phyloP scores from a whole-genome alignment of 495 filamentous ascomycete genomes.

The Penicillium cosmopolitanum region DNA sequence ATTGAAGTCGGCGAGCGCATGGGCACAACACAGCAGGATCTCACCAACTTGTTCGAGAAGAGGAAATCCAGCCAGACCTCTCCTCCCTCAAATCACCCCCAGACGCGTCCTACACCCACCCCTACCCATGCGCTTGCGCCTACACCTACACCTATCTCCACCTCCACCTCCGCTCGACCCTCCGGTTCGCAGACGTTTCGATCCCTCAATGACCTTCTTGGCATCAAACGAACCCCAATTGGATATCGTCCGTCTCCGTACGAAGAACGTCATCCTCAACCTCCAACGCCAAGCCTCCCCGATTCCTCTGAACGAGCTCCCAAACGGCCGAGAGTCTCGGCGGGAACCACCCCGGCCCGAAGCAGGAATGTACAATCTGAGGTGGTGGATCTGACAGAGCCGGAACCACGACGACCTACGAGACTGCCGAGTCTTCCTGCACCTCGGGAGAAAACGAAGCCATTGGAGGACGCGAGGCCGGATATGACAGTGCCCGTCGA shows the following conservation, averaged over 20 bases:
- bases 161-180: conserved; percentile 18
- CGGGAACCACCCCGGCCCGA: conserved; percentile 9
- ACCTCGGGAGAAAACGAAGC: conserved; percentile 2
- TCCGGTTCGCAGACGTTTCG: conserved; percentile 42
- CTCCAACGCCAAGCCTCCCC: conserved; percentile 9
- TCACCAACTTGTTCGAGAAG: conserved; percentile 73
- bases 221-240: conserved; percentile 54
- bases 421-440: conserved; percentile 4
- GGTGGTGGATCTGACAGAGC: conserved; percentile 30
- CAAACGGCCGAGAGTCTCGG: conserved; percentile 51
- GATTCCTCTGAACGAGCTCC: conserved; percentile 37
- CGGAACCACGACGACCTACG: conserved; percentile 6
- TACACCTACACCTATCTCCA: neutral
- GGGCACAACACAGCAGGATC: conserved; percentile 73
- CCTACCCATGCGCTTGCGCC: conserved; percentile 4
- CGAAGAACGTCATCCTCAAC: conserved; percentile 42
- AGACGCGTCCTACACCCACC: conserved; percentile 23
- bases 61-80: conserved; percentile 39
- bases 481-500: neutral
- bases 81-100: conserved; percentile 21
- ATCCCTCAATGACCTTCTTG: conserved; percentile 61
- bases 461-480: neutral
- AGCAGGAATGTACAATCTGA: conserved; percentile 11
- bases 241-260: conserved; percentile 55
- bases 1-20: conserved; percentile 78